Evolutionary conservation across 2,329 filamentous ascomycete species (phyloP), one percentile per base, ranked within the genome.

Genomic region (Lachnellula cervina): DNA sequence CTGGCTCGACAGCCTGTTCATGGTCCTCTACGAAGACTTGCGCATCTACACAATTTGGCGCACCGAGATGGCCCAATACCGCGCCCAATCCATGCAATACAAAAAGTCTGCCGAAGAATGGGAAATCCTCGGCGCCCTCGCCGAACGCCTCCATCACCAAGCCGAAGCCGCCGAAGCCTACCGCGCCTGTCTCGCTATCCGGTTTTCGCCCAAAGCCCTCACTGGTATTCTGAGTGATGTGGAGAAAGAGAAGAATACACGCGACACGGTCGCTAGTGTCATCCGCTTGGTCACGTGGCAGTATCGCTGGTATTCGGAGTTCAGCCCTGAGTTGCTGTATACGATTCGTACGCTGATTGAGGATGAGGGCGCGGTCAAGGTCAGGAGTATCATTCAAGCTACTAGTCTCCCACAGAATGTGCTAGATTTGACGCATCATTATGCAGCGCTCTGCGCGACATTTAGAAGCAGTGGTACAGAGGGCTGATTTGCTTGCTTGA

Each of bases 21-120:
- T 99, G 94, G 94, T 97, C 0, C 80, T 99, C 2, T 99, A 99
- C 71, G 94, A 99, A 72, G 94, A 99, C 68, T 81, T 99, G 17
- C 89, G 94, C 49, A 93, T 99, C 46, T 99, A 99, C 77, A 99
- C 94, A 13, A 99, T 99, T 72, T 99, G 94, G 94, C 87, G 94
- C 55, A 97, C 94, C 0, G 94, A 99, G 71, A 94, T 97, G 84
- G 89, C 91, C 0, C 93, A 97, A 71, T 97, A 92, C 70, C 87
- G 90, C 21, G 90, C 93, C 52, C 93, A 97, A 72, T 88, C 93
- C 59, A 86, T 96, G 72, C 87, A 95, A 63, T 99, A 97, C 77
- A 94, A 94, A 74, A 99, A 97, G 75, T 94, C 88, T 1, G 88
- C 93, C 2, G 91, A 96, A 64, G 94, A 99, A 71, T 99, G 94